These are phyloP conservation scores for Acer yangbiense DNA, from an alignment of 345 rosid species.

Conservation along the genomic window DNA sequence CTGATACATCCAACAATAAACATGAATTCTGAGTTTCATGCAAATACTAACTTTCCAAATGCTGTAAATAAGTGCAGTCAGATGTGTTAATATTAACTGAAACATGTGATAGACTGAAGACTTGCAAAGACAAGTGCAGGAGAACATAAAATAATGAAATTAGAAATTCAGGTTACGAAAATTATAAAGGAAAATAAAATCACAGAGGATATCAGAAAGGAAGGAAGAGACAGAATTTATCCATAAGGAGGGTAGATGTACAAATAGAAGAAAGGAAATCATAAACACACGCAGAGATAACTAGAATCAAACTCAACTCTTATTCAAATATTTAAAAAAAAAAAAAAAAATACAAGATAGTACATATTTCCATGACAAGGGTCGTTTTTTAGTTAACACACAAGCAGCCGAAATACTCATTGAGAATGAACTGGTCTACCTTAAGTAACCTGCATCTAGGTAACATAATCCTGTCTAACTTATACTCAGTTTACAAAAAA, in stretches of 20 bases:
- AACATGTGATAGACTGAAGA: neutral
- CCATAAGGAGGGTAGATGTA: neutral
- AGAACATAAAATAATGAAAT: neutral
- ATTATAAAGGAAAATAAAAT: neutral
- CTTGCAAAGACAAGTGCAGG: neutral
- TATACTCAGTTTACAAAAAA: neutral
- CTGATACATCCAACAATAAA: neutral
- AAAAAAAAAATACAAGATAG: too few relatives aligned
- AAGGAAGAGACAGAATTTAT: neutral
- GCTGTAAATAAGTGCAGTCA: neutral
- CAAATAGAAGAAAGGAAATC: neutral
- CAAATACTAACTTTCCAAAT: neutral
- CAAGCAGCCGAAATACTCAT: neutral
- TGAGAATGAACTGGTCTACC: neutral
- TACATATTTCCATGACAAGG: neutral
- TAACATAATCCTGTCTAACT: neutral
- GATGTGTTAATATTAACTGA: neutral
- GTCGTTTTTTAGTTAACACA: neutral
- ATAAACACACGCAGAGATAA: neutral
- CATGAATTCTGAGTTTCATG: neutral
- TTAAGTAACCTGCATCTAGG: neutral
- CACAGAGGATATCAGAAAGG: neutral
- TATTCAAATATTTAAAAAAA: too few relatives aligned
- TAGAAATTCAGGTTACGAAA: neutral
- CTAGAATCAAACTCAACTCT: neutral